Evolutionary conservation across 257 asterid genomes (phyloP), one percentile per base, ranked within the genome.

Genomic region (Verbena officinalis): DNA sequence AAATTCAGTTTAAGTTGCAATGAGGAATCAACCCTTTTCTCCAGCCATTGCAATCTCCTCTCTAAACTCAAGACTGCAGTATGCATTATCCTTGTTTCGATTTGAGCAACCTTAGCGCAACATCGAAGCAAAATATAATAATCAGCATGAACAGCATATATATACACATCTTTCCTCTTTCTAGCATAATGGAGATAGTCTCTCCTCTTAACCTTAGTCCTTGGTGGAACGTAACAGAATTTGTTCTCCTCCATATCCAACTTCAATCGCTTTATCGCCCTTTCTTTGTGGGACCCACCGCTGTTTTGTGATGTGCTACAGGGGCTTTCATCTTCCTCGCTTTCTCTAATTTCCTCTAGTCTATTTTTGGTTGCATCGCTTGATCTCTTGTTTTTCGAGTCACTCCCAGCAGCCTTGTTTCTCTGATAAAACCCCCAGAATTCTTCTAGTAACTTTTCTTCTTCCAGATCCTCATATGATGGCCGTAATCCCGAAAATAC

Each of bases 71-170:
- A 69, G 8, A 85, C 96, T 8, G 84, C 96, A 30, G 19, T 17
- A 71, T 91, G 96, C 87, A 89, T 76, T 33, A 80, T 65, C 73
- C 98, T 78, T 53, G 77, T 52, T 73, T 89, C 96, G 64, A 91
- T 84, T 52, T 71, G 83, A 23, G 85, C 88, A 62, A 76, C 84
- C 78, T 77, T 86, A 9, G 96, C 96, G 74, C 96, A 91, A 23
- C 83, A 76, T 3, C 95, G 83, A 46, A 89, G 92, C 59, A 91
- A 65, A 55, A 91, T 67, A 23, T 89, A 85, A 45, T 89, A 91
- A 77, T 91, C 98, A 1, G 96, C 98, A 70, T 89, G 96, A 38
- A 77, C 91, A 22, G 87, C 89, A 22, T 86, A 91, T 4, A 77
- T 19, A 52, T 45, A 74, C 34, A 77, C 79, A 12, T 78, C 89